phyloP scores from a whole-genome alignment of 257 asterid genomes.

The Oldenlandia corymbosa region DNA sequence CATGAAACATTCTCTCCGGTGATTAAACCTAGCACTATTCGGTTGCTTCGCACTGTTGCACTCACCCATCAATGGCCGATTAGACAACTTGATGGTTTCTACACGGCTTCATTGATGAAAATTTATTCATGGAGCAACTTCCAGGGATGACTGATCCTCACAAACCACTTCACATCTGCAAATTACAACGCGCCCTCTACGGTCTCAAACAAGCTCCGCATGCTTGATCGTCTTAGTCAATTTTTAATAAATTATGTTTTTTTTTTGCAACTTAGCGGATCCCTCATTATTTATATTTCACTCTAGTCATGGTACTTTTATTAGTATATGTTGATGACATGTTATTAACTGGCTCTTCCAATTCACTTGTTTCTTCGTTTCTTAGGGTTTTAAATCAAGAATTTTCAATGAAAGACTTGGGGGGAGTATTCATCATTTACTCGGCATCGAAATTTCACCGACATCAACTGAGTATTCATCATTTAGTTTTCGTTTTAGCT shows the following conservation, averaged over 20 bases:
- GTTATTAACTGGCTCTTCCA: neutral
- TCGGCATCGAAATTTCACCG: constrained; percentile 3
- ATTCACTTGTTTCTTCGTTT: neutral
- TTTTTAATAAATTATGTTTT: neutral
- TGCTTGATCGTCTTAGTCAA: neutral
- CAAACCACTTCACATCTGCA: neutral
- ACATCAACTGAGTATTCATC: too few species aligned
- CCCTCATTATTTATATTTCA: constrained; percentile 2
- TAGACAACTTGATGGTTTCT: neutral
- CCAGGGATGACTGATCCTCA: neutral
- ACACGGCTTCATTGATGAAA: neutral
- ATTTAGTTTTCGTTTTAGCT: too few species aligned
- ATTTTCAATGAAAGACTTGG: constrained; percentile 9
- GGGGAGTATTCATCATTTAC: constrained; percentile 1
- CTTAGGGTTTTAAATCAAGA: neutral
- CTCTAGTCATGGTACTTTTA: neutral
- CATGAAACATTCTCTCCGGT: neutral
- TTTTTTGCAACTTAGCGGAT: constrained; percentile 5
- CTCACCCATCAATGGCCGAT: neutral
- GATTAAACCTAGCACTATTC: constrained; percentile 1
- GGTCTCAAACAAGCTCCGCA: constrained; percentile 1
- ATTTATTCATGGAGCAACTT: constrained; percentile 3
- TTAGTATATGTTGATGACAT: constrained; percentile 8
- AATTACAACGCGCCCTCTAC: neutral
- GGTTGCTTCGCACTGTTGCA: neutral